These are phyloP conservation scores for Nicotiana sylvestris DNA, from an alignment of 257 asterid species.

Conservation along the genomic window DNA sequence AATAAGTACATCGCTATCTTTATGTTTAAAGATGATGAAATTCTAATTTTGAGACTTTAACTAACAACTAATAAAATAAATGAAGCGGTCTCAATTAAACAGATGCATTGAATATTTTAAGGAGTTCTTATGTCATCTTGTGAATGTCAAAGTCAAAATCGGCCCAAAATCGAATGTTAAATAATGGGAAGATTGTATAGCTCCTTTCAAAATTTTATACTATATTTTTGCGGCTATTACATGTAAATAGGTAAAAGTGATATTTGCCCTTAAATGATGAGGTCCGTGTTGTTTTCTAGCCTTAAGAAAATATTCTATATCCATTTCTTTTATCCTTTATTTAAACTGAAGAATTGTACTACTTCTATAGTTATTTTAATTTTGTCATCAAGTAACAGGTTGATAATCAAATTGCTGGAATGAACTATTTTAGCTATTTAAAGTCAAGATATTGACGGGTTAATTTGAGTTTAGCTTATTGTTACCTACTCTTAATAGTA, in stretches of 20 bases:
- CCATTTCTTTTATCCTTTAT: too few relatives aligned
- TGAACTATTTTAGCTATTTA: neutral
- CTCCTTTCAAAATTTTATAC: too few relatives aligned
- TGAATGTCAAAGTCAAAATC: neutral
- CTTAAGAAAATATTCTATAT: too few relatives aligned
- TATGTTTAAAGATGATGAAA: neutral
- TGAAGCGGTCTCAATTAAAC: neutral
- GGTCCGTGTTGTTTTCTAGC: too few relatives aligned
- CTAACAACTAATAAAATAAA: neutral
- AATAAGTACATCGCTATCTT: too few relatives aligned
- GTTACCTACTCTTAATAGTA: neutral
- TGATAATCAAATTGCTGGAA: neutral
- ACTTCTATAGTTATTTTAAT: too few relatives aligned
- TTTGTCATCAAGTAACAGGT: neutral
- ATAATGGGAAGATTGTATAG: too few relatives aligned
- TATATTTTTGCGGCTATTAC: too few relatives aligned
- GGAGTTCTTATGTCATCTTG: neutral
- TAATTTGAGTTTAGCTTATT: neutral
- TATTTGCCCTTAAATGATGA: too few relatives aligned
- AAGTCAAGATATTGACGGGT: neutral
- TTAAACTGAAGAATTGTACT: too few relatives aligned
- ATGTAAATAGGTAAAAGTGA: too few relatives aligned
- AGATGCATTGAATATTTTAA: neutral
- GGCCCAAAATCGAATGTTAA: neutral
- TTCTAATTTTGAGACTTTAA: neutral